phyloP scores from a whole-genome alignment of 106 monocot species.

The Xerophyta viscosa region DNA sequence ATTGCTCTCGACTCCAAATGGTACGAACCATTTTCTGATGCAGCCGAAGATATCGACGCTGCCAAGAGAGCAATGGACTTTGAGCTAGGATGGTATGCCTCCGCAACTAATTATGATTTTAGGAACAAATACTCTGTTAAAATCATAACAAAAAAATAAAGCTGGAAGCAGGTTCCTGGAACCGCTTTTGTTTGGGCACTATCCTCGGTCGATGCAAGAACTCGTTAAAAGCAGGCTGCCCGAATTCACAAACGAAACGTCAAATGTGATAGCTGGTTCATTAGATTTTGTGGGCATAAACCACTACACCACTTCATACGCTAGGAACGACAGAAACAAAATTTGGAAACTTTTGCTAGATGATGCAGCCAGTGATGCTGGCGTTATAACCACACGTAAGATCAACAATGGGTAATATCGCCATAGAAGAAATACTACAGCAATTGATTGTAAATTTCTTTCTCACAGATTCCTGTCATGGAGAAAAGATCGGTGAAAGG shows the following conservation, averaged over 20 bases:
- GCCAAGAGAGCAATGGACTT: conserved; percentile 73
- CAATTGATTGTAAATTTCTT: conserved; percentile 1
- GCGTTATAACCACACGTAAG: conserved; percentile 44
- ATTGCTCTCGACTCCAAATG: conserved; percentile 63
- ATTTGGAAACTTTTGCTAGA: conserved; percentile 29
- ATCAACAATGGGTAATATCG: too few species aligned
- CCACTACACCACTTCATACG: conserved; percentile 73
- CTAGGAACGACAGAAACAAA: conserved; percentile 35
- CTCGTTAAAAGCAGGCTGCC: conserved; percentile 56
- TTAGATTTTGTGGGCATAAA: conserved; percentile 78
- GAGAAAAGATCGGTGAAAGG: conserved; percentile 50
- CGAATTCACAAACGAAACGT: conserved; percentile 26
- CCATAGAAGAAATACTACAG: conserved; percentile 1
- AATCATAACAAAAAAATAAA: not conserved
- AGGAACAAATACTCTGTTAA: too few species aligned
- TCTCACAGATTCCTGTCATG: conserved; percentile 40
- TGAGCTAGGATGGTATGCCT: conserved; percentile 67
- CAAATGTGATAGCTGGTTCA: conserved; percentile 34
- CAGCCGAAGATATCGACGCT: conserved; percentile 48
- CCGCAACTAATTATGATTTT: not conserved
- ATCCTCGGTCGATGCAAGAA: conserved; percentile 59
- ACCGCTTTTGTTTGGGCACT: conserved; percentile 55
- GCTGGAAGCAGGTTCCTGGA: conserved; percentile 44
- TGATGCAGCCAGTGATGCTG: conserved; percentile 43
- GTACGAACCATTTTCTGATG: conserved; percentile 61